Percentiles rank a stretch among this genome's conserved stretches.
Conservation (phyloP, 495 filamentous ascomycete species). For the Aspergillus cavernicola region DNA sequence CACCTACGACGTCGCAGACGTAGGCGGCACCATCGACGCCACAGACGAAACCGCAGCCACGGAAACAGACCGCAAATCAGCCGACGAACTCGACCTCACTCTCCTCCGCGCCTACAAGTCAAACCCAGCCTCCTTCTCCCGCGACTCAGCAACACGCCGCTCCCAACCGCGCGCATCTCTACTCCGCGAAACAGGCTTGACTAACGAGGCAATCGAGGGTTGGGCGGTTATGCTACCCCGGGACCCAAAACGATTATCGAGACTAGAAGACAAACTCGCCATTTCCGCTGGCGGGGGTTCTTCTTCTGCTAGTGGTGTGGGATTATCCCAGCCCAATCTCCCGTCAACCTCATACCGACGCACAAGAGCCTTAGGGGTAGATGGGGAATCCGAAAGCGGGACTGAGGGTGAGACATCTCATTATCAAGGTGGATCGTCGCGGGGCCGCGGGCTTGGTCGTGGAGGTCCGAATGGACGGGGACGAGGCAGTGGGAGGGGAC, state of each 20-base stretch:
- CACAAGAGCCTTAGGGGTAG: constrained; percentile 30
- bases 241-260: constrained; percentile 60
- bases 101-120: constrained; percentile 68
- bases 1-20: constrained; percentile 89
- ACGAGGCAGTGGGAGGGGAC: constrained; percentile 43
- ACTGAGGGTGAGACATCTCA: constrained; percentile 16
- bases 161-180: constrained; percentile 57
- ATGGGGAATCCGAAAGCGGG: constrained; percentile 34
- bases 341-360: constrained; percentile 55
- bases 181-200: constrained; percentile 77
- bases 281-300: constrained; percentile 52
- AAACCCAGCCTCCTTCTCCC: constrained; percentile 59
- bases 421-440: constrained; percentile 23
- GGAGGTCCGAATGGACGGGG: no score
- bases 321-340: constrained; percentile 53
- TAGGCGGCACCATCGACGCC: constrained; percentile 79
- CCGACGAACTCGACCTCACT: constrained; percentile 39
- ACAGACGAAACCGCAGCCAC: constrained; percentile 39
- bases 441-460: constrained; percentile 21
- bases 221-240: constrained; percentile 82
- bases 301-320: constrained; percentile 32
- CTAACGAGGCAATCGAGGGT: constrained; percentile 91
- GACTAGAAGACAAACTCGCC: constrained; percentile 63
- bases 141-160: constrained; percentile 65
- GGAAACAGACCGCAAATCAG: constrained; percentile 31